Evolutionary conservation across 176 grass and related monocot species (phyloP).

Genomic region (Cenchrus fungigraminus): DNA sequence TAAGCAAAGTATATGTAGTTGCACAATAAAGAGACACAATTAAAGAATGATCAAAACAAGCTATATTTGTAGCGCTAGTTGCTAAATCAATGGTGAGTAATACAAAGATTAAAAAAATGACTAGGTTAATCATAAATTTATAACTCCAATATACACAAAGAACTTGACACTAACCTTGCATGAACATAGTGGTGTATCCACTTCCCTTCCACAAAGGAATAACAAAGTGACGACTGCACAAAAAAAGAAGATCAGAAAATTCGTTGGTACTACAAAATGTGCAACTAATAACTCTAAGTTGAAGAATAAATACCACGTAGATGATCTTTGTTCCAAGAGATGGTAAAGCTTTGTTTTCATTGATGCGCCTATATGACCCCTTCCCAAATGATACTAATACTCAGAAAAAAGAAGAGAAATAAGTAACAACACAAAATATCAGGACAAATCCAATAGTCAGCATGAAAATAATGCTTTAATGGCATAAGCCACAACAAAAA

Average conservation of each 20-base stretch:
- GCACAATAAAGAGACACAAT: neutral
- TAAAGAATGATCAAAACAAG: neutral
- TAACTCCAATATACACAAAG: slow-evolving; percentile 22
- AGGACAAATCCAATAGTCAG: neutral
- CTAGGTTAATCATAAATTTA: neutral
- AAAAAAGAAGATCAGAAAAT: slow-evolving; percentile 25
- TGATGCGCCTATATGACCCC: slow-evolving; percentile 87
- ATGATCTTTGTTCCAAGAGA: slow-evolving; percentile 87
- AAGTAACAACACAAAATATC: neutral
- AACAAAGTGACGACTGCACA: slow-evolving; percentile 80
- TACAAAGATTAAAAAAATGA: neutral
- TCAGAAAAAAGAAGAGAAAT: slow-evolving; percentile 26
- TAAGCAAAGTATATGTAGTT: neutral
- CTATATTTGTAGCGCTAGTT: neutral
- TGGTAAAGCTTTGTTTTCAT: slow-evolving; percentile 85
- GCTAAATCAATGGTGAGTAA: neutral
- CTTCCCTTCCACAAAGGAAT: slow-evolving; percentile 95
- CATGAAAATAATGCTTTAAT: slow-evolving; percentile 4
- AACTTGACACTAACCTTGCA: slow-evolving; percentile 76
- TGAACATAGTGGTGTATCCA: slow-evolving; percentile 90
- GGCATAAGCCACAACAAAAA: neutral
- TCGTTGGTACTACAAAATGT: slow-evolving; percentile 4
- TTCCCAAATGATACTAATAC: slow-evolving; percentile 91
- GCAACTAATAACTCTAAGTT: slow-evolving; percentile 8
- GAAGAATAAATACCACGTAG: slow-evolving; percentile 65